phyloP scores from a whole-genome alignment of 148 eudicot species.

The Dysphania ambrosioides region DNA sequence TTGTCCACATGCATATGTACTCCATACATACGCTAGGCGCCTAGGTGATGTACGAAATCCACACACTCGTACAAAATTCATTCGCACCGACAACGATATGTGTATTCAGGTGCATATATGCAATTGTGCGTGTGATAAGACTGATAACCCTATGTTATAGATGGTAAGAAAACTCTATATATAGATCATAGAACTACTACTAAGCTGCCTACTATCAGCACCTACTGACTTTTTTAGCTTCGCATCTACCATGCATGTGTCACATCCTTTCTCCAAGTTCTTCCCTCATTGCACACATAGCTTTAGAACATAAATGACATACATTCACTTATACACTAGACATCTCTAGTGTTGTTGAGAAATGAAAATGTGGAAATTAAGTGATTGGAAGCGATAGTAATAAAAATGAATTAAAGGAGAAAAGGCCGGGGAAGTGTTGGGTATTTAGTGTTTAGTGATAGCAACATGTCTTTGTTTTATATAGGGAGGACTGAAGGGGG shows the following conservation, averaged over 20 bases:
- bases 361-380: neutral
- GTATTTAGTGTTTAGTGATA: conserved; percentile 23
- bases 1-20: neutral
- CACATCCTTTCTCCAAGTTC: neutral
- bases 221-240: neutral
- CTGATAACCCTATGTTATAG: too few relatives aligned
- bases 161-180: neutral
- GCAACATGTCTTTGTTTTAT: conserved; percentile 14
- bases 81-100: too few relatives aligned
- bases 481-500: too few relatives aligned
- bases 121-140: too few relatives aligned
- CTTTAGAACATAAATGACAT: neutral
- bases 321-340: neutral
- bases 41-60: too few relatives aligned
- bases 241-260: neutral
- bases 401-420: neutral
- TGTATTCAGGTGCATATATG: too few relatives aligned
- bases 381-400: neutral
- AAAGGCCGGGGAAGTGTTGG: too few relatives aligned
- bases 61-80: too few relatives aligned
- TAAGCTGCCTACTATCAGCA: neutral
- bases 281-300: neutral
- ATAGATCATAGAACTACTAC: neutral
- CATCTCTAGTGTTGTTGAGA: too few relatives aligned
- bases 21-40: too few relatives aligned